Conservation (phyloP, 257 asterid genomes). For the Lycium ferocissimum region DNA sequence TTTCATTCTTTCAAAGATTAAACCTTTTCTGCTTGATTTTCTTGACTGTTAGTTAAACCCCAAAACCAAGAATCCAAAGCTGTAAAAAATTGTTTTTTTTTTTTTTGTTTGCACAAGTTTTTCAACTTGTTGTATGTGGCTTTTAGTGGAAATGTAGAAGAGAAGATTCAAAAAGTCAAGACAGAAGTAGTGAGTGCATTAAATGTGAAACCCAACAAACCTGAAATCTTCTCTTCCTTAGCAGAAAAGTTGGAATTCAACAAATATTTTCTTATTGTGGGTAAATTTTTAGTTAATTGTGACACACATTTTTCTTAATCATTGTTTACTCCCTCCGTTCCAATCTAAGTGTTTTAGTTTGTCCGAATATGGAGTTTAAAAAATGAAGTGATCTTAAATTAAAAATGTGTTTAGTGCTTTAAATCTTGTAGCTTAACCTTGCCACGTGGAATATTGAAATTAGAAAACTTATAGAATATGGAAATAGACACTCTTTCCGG, state of each 20-base stretch:
- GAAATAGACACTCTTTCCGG: too few species aligned
- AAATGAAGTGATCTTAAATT: too few species aligned
- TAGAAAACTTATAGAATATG: too few species aligned
- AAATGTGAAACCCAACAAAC: slow-evolving; percentile 47
- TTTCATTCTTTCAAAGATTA: slow-evolving; percentile 45
- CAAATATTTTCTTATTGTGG: not conserved
- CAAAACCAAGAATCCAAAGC: slow-evolving; percentile 68
- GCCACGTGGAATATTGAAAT: too few species aligned
- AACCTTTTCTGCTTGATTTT: slow-evolving; percentile 48
- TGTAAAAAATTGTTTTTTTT: not conserved
- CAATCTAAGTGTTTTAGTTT: too few species aligned
- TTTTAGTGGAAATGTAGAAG: slow-evolving; percentile 38
- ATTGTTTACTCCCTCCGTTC: too few species aligned
- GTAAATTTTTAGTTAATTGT: not conserved
- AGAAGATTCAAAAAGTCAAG: slow-evolving; percentile 49
- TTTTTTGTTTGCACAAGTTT: not conserved
- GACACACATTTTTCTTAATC: not conserved
- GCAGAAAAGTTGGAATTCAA: not conserved
- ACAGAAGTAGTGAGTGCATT: slow-evolving; percentile 47
- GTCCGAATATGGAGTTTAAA: too few species aligned
- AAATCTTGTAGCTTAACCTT: too few species aligned
- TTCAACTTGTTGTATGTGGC: slow-evolving; percentile 34
- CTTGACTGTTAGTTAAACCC: slow-evolving; percentile 25
- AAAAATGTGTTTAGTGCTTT: too few species aligned
- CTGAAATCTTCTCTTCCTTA: slow-evolving; percentile 48